These are phyloP conservation scores for Solanum hybrid DNA, from an alignment of 305 asterid genomes.

Conservation along the genomic window DNA sequence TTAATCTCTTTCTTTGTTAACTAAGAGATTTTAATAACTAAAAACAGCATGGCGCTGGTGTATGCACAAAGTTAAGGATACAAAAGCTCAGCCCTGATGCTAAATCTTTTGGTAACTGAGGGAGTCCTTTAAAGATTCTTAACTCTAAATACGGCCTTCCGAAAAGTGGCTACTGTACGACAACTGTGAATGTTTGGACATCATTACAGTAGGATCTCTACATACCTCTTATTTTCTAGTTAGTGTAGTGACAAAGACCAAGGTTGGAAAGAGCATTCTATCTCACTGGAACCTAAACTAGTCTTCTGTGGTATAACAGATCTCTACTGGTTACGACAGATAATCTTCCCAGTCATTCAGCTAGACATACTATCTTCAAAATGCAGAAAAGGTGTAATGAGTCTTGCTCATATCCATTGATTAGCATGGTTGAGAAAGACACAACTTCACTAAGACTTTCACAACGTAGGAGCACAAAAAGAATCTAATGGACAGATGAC, in stretches of 20 bases:
- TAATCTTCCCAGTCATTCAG: neutral
- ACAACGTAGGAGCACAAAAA: neutral
- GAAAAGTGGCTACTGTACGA: neutral
- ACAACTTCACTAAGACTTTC: neutral
- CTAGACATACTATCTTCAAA: neutral
- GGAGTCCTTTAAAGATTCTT: neutral
- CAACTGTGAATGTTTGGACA: neutral
- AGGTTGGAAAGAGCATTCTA: neutral
- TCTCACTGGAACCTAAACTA: neutral
- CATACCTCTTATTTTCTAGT: neutral
- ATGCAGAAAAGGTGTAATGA: neutral
- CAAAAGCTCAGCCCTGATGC: neutral
- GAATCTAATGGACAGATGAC: neutral
- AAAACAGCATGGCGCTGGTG: neutral
- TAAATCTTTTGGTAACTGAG: neutral
- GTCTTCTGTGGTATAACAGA: neutral
- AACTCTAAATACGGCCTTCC: neutral
- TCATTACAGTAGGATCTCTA: neutral
- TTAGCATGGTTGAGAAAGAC: neutral
- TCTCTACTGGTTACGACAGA: neutral
- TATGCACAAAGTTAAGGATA: neutral
- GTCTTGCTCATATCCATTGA: neutral
- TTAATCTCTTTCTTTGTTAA: neutral
- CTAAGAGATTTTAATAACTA: neutral
- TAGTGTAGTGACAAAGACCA: neutral